A percentile compares a stretch with the other conserved stretches of the same genome.
Evolutionary conservation across 2,329 filamentous ascomycete genomes (phyloP).

Genomic region (Thielaviopsis musarum): DNA sequence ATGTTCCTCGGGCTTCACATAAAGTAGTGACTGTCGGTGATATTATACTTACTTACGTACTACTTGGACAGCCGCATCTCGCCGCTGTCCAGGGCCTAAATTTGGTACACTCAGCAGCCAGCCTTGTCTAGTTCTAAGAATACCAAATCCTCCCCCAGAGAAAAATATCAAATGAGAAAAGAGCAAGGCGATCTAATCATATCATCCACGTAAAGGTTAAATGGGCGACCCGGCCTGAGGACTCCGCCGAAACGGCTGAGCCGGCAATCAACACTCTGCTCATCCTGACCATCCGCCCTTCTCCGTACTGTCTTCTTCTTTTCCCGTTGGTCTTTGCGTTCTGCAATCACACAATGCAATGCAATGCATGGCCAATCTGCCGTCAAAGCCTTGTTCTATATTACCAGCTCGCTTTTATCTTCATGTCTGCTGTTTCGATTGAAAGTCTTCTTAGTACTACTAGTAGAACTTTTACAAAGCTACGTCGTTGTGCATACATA

Average conservation of each 20-base stretch:
- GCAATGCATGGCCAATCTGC: neutral
- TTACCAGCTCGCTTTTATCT: no score
- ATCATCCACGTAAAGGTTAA: no score
- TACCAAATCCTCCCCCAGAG: neutral
- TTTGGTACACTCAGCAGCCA: neutral
- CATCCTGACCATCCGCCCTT: neutral
- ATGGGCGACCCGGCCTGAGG: neutral
- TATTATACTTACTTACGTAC: no score
- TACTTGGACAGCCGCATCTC: neutral
- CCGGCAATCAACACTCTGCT: neutral
- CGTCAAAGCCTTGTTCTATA: neutral
- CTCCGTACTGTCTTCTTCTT: neutral
- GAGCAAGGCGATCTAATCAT: neutral
- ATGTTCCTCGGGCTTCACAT: no score
- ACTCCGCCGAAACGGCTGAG: neutral
- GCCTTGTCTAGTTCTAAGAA: neutral
- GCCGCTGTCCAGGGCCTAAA: neutral
- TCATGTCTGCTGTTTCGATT: no score
- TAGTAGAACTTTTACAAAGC: neutral
- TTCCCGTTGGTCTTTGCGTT: neutral
- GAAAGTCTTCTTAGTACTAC: neutral
- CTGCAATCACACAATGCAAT: neutral
- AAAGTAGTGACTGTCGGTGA: neutral
- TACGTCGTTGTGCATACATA: neutral
- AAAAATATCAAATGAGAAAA: neutral